Percentiles rank a stretch among this genome's conserved stretches.
Evolutionary conservation across 148 eudicot genomes (phyloP).

Genomic region (Chenopodium formosanum): DNA sequence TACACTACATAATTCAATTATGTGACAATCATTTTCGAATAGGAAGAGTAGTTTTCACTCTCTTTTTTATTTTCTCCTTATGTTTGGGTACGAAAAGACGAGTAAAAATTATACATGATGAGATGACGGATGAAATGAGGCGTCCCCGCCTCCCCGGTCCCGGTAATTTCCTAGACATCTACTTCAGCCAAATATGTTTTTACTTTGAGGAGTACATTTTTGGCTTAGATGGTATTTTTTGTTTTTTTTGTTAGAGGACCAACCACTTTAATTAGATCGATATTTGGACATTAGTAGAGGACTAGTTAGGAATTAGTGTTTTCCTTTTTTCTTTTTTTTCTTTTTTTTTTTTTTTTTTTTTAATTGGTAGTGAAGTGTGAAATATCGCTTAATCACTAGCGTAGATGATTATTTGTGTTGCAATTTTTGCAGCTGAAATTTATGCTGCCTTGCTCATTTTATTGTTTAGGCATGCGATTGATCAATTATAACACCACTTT

Average conservation of each 20-base stretch:
- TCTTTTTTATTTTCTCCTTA: no score
- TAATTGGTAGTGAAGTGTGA: background rate
- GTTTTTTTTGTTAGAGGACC: background rate
- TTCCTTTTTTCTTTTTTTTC: background rate
- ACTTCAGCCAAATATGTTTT: background rate
- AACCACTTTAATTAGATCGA: background rate
- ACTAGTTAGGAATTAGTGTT: background rate
- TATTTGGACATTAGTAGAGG: background rate
- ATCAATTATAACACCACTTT: background rate
- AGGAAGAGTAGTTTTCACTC: no score
- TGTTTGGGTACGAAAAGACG: background rate
- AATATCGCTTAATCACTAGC: background rate
- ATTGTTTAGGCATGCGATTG: background rate
- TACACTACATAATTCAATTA: no score
- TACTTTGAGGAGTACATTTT: background rate
- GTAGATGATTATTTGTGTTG: slow-evolving; percentile 1
- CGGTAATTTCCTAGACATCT: slow-evolving; percentile 10
- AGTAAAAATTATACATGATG: slow-evolving; percentile 11
- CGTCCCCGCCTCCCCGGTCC: slow-evolving; percentile 12
- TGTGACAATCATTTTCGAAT: no score
- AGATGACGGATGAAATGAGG: slow-evolving; percentile 12
- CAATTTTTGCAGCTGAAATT: background rate
- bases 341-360: background rate
- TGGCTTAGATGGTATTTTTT: background rate
- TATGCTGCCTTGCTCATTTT: slow-evolving; percentile 6